Base-by-base conservation (phyloP, 2,329 filamentous ascomycete species). In the Talaromyces sp. region DNA sequence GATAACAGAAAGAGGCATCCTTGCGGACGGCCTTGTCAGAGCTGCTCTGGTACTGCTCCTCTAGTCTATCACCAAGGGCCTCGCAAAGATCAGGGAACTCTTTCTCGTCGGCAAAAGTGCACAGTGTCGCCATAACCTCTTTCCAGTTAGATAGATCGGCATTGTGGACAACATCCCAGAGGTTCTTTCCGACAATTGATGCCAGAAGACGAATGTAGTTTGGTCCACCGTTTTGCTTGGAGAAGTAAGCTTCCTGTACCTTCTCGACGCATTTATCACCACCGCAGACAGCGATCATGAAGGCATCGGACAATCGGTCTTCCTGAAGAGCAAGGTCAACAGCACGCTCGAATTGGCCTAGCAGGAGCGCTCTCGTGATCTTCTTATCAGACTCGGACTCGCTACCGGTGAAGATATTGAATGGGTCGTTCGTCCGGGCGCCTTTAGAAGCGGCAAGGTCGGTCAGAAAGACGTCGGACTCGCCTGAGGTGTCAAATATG, bases 91-190 rank as follows among this genome's bases (percentile, higher is more conserved):
- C 92, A 5, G 93, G 86, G 73, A 99, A 99, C 68, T 99, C 93
- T 43, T 85, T 85, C 51, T 92, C 89, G 64, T 96, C 89, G 0
- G 95, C 95, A 75, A 93, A 99, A 0, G 95, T 98, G 83, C 95
- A 99, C 58, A 99, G 80, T 0, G 93, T 90, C 29, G 91, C 93
- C 90, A 99, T 96, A 3, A 93, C 88, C 76, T 98, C 95, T 78
- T 96, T 98, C 96, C 95, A 99, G 76, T 95, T 90, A 57, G 84
- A 84, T 52, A 99, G 80, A 70, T 97, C 90, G 8, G 93, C 95
- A 70, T 99, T 99, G 78, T 98, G 91, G 8, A 98, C 95, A 52
- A 98, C 85, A 77, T 99, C 95, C 95, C 93, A 98, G 1, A 99
- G 83, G 70, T 99, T 97, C 81, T 98, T 98, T 64, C 90, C 88